A percentile compares a stretch with the other conserved stretches of the same genome.
Evolutionary conservation across 1,284 basidiomycete species (phyloP).

Genomic region (Quambalaria eucalypti): DNA sequence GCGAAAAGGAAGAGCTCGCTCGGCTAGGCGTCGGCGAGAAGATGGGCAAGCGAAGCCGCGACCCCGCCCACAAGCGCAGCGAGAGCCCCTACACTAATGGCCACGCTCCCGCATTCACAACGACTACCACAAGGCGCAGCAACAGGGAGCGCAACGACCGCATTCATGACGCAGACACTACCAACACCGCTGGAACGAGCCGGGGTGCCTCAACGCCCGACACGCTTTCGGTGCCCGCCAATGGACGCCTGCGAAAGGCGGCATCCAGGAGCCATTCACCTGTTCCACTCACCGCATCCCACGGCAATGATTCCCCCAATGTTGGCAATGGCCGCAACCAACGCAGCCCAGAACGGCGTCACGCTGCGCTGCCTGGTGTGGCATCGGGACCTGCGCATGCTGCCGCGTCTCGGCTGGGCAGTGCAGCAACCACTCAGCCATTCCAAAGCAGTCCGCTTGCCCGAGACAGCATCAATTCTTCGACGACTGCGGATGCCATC

Average conservation of each 20-base stretch:
- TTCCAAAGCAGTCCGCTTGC: background rate
- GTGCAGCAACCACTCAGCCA: background rate
- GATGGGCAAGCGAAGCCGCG: conserved; percentile 30
- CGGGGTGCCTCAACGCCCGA: background rate
- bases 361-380: too few species aligned
- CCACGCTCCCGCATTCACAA: background rate
- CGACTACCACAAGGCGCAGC: background rate
- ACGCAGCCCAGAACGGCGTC: background rate
- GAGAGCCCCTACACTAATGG: conserved; percentile 26
- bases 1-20: conserved; percentile 31
- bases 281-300: background rate
- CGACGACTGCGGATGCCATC: too few species aligned
- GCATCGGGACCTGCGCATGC: too few species aligned
- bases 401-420: background rate
- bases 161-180: background rate
- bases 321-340: background rate
- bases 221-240: background rate
- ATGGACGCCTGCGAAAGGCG: background rate
- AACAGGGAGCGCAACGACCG: background rate
- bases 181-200: background rate
- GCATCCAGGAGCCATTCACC: background rate
- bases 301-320: background rate
- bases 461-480: background rate
- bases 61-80: background rate
- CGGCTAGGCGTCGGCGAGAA: conserved; percentile 32